Evolutionary conservation across 73 alveolate species (phyloP).

Genomic region (Stentor roeselii): DNA sequence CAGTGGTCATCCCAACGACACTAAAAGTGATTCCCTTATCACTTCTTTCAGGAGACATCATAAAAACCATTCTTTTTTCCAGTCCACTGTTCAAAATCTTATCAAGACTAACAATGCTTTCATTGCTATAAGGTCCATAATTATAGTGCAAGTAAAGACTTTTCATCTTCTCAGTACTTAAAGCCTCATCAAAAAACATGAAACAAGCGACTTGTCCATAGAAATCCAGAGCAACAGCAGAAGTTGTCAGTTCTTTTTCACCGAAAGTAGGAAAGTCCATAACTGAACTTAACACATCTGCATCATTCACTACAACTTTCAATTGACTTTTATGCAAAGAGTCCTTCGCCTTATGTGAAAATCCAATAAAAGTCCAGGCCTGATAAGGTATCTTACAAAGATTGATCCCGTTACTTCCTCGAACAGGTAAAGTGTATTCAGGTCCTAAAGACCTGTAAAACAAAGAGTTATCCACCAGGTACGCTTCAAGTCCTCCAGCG

Average conservation of each 20-base stretch:
- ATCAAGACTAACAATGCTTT: not conserved
- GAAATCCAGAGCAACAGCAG: constrained; percentile 3
- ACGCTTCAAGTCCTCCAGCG: constrained; percentile 6
- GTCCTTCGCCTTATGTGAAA: not conserved
- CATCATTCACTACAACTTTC: constrained; percentile 8
- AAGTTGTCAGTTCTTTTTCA: not conserved
- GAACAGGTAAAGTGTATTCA: not conserved
- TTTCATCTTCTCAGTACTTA: constrained; percentile 6
- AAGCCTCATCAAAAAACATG: not conserved
- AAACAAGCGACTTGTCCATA: not conserved
- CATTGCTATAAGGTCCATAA: constrained; percentile 9
- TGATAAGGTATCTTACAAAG: not conserved
- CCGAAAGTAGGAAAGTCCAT: constrained; percentile 7
- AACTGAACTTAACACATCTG: not conserved
- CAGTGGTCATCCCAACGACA: not conserved
- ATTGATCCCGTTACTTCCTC: not conserved
- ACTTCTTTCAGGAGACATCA: not conserved
- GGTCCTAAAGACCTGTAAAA: constrained; percentile 13
- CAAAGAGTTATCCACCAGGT: not conserved
- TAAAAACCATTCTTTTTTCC: not conserved
- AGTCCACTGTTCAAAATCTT: not conserved
- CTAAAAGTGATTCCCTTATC: not conserved
- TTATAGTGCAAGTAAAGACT: not conserved
- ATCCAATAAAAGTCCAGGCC: not conserved
- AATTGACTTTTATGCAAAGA: not conserved